phyloP scores from a whole-genome alignment of 306 rosid species.

The Echinosophora koreensis region DNA sequence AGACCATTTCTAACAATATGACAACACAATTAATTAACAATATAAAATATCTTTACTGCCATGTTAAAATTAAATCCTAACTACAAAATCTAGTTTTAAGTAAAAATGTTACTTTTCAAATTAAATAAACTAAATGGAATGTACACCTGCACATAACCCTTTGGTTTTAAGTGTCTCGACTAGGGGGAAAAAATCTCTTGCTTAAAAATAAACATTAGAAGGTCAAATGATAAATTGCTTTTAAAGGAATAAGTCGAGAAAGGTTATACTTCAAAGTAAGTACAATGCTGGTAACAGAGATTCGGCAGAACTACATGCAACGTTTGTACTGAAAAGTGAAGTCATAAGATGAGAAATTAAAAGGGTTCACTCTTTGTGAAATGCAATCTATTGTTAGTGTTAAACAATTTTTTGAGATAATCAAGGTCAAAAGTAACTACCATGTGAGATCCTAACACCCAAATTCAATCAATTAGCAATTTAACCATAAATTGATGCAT shows the following conservation, averaged over 20 bases:
- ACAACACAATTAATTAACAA: no score
- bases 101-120: no score
- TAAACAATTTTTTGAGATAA: not conserved
- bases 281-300: not conserved
- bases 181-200: no score
- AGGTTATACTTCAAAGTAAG: not conserved
- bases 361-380: not conserved
- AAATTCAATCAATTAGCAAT: conserved; percentile 35
- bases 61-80: no score
- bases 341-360: not conserved
- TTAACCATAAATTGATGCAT: not conserved
- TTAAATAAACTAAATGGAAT: no score
- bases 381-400: not conserved
- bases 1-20: no score
- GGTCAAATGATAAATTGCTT: not conserved
- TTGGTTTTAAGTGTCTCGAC: no score
- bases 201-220: not conserved
- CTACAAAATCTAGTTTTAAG: no score
- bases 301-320: not conserved
- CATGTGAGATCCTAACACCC: not conserved
- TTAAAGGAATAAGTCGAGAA: not conserved
- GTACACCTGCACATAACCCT: no score
- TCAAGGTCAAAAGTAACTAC: conserved; percentile 8
- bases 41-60: no score
- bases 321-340: not conserved